These are phyloP conservation scores for Colletotrichum sansevieriae DNA, from an alignment of 2,329 filamentous ascomycete species.

Conservation along the genomic window DNA sequence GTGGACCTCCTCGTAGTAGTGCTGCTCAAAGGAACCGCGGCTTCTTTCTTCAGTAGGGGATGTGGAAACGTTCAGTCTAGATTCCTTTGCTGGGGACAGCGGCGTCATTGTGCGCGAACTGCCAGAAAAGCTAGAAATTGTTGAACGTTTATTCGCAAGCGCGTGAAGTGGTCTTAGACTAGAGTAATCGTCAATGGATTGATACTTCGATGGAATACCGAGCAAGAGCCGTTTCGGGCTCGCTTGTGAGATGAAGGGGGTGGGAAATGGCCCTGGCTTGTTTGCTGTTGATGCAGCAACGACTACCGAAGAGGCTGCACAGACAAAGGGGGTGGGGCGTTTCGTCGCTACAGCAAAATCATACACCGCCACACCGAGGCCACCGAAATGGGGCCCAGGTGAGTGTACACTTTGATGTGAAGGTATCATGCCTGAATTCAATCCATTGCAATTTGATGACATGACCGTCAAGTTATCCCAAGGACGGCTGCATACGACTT, in stretches of 20 bases:
- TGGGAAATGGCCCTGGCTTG: conserved; percentile 38
- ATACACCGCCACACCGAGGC: conserved; percentile 26
- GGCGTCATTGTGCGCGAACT: conserved; percentile 52
- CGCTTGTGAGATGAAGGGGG: conserved; percentile 43
- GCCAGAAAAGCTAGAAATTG: conserved; percentile 16
- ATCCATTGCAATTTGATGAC: too few relatives aligned
- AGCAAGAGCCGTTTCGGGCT: conserved; percentile 35
- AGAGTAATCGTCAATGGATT: conserved; percentile 35
- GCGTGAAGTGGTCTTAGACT: conserved; percentile 9
- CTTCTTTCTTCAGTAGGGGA: conserved; percentile 48
- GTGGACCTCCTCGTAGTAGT: conserved; percentile 49
- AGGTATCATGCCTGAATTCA: neutral
- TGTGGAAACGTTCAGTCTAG: conserved; percentile 46
- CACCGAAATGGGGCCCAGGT: conserved; percentile 12
- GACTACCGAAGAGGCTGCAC: conserved; percentile 29
- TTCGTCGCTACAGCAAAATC: conserved; percentile 38
- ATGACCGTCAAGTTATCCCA: too few relatives aligned
- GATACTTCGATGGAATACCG: conserved; percentile 37
- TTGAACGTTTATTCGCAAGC: conserved; percentile 22
- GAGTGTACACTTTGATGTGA: conserved; percentile 13
- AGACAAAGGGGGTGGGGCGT: conserved; percentile 39
- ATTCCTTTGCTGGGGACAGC: conserved; percentile 54
- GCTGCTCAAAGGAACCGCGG: conserved; percentile 48
- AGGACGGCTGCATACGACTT: too few relatives aligned
- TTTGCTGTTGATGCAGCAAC: conserved; percentile 41